These are phyloP conservation scores for Euclidium syriacum DNA, from an alignment of 345 rosid species.

Conservation along the genomic window DNA sequence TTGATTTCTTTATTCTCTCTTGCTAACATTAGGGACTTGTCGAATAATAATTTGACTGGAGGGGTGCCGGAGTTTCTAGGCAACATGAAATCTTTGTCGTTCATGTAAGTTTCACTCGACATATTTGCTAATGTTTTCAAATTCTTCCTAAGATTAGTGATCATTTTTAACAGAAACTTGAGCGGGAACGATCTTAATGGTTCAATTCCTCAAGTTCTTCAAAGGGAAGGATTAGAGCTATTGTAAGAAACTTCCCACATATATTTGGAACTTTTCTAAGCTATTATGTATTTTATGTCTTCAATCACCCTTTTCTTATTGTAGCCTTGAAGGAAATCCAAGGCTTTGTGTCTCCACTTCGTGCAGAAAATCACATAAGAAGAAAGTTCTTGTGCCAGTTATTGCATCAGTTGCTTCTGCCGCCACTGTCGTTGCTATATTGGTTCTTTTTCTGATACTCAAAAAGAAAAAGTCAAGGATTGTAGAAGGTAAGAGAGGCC, in stretches of 20 bases:
- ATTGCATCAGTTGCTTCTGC: constrained; percentile 11
- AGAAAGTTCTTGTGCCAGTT: neutral
- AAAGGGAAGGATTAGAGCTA: neutral
- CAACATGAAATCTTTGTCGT: too few species aligned
- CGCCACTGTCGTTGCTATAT: neutral
- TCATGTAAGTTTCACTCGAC: constrained; percentile 47
- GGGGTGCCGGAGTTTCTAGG: too few species aligned
- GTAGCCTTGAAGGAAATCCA: constrained; percentile 20
- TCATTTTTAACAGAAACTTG: constrained; percentile 25
- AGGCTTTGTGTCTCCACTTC: neutral
- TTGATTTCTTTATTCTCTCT: too few species aligned
- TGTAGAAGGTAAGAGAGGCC: too few species aligned
- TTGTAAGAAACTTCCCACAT: neutral
- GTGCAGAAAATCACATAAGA: neutral
- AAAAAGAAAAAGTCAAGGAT: neutral
- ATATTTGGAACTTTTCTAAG: neutral
- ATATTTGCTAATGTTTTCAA: too few species aligned
- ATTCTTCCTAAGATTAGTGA: neutral
- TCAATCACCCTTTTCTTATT: neutral
- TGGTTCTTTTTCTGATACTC: neutral
- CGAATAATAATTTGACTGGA: too few species aligned
- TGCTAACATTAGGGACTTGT: too few species aligned
- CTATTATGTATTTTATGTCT: neutral
- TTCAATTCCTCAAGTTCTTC: constrained; percentile 25
- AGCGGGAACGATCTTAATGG: constrained; percentile 33